Conservation (phyloP, 2,329 filamentous ascomycete genomes). For the Ceratocystis eucalypticola region DNA sequence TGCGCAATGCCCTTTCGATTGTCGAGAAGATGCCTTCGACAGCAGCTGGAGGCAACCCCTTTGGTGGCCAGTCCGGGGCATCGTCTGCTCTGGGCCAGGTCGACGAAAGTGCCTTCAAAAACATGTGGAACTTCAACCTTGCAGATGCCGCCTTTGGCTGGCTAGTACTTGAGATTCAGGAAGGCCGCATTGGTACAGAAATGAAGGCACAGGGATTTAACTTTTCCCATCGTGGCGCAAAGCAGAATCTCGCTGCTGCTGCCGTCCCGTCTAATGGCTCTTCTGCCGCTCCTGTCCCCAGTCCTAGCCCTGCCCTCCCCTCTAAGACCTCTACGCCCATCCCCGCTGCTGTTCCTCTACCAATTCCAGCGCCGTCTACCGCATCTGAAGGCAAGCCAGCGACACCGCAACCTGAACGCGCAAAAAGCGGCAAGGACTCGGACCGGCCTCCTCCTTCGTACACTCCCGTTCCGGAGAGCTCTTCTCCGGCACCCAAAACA, state of each 20-base stretch:
- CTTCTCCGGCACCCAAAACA: conserved; percentile 45
- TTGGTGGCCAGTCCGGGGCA: conserved; percentile 70
- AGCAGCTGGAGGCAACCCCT: conserved; percentile 90
- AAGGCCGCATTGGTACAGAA: conserved; percentile 90
- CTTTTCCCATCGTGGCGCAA: conserved; percentile 87
- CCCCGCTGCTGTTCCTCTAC: conserved; percentile 23
- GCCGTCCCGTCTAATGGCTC: conserved; percentile 22
- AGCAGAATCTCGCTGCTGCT: conserved; percentile 41
- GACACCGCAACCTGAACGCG: conserved; percentile 39
- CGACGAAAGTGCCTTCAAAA: conserved; percentile 98
- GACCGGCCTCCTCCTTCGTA: conserved; percentile 39
- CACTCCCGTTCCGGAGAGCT: conserved; percentile 36
- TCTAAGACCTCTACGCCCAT: conserved; percentile 24
- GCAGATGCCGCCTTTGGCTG: conserved; percentile 96
- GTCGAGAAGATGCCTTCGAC: conserved; percentile 97
- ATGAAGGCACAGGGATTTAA: conserved; percentile 99
- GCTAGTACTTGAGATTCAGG: conserved; percentile 86
- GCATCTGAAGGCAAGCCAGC: conserved; percentile 30
- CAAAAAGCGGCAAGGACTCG: conserved; percentile 36
- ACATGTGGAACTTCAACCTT: conserved; percentile 99
- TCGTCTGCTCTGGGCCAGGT: conserved; percentile 69
- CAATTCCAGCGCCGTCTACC: conserved; percentile 30
- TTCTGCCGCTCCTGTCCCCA: conserved; percentile 20
- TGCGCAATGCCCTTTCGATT: conserved; percentile 81
- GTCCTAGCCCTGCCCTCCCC: conserved; percentile 25